A percentile compares a stretch with the other conserved stretches of the same genome.
These are phyloP conservation scores for Lasiodiplodia sp. DNA, from an alignment of 2,329 filamentous ascomycete genomes.

Conservation along the genomic window DNA sequence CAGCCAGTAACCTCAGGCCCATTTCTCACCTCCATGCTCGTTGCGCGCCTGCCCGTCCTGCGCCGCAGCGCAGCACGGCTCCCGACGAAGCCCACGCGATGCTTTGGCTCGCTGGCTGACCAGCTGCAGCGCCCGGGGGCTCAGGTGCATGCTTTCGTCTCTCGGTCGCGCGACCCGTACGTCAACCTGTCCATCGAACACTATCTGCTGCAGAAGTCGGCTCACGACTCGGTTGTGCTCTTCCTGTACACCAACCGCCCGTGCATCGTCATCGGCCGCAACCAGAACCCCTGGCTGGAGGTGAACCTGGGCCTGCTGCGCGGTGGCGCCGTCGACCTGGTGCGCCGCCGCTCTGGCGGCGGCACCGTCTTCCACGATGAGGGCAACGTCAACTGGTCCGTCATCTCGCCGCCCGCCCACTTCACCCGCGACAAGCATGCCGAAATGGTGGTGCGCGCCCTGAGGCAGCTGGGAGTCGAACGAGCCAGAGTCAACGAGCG, in stretches of 20 bases:
- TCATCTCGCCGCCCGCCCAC: slow-evolving; percentile 77
- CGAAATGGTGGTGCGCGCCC: slow-evolving; percentile 88
- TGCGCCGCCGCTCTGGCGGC: slow-evolving; percentile 85
- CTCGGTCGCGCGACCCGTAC: slow-evolving; percentile 72
- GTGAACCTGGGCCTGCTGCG: slow-evolving; percentile 73
- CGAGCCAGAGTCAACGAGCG: slow-evolving; percentile 81
- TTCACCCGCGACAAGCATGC: slow-evolving; percentile 91
- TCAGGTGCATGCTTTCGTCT: slow-evolving; percentile 53
- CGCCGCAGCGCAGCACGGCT: slow-evolving; percentile 4
- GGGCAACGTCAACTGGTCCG: slow-evolving; percentile 94
- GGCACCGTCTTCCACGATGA: slow-evolving; percentile 93
- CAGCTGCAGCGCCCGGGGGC: slow-evolving; percentile 15
- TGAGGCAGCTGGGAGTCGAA: slow-evolving; percentile 65
- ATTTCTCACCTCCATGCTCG: slow-evolving; percentile 23
- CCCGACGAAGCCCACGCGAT: slow-evolving; percentile 5
- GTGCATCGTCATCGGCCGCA: slow-evolving; percentile 89
- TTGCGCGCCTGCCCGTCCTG: slow-evolving; percentile 10
- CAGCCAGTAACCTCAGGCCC: neutral
- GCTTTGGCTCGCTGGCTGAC: slow-evolving; percentile 19
- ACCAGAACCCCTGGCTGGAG: slow-evolving; percentile 98
- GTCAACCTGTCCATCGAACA: slow-evolving; percentile 95
- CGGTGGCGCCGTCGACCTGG: slow-evolving; percentile 63
- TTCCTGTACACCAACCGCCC: slow-evolving; percentile 89
- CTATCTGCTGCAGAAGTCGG: slow-evolving; percentile 78
- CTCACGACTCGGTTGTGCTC: slow-evolving; percentile 75